phyloP scores from a whole-genome alignment of 2,329 filamentous ascomycete species.

The Colletotrichum caudatum region DNA sequence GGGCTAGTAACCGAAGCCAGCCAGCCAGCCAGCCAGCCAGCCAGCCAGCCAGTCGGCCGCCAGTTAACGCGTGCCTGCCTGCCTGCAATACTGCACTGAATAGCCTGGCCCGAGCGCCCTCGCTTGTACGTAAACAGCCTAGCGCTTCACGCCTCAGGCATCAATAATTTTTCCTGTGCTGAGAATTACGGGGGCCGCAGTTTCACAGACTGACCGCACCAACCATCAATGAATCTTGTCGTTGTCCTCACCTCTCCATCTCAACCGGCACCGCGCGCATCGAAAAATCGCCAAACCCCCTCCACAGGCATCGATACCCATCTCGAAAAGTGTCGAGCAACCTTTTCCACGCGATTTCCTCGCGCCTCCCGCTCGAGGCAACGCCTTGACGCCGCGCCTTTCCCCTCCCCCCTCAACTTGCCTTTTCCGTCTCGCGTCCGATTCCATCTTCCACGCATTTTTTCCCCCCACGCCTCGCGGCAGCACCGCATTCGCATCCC shows the following conservation, averaged over 20 bases:
- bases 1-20: constrained; percentile 32
- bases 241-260: constrained; percentile 65
- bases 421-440: constrained; percentile 57
- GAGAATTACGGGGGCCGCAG: constrained; percentile 56
- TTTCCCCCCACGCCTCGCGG: constrained; percentile 41
- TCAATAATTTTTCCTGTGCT: constrained; percentile 51
- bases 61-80: constrained; percentile 18
- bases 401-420: constrained; percentile 51
- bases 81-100: constrained; percentile 28
- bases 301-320: constrained; percentile 70
- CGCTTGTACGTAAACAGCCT: constrained; percentile 37
- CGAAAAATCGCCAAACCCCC: constrained; percentile 70
- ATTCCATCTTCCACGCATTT: constrained; percentile 47
- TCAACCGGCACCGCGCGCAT: constrained; percentile 68
- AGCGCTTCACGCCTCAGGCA: constrained; percentile 46
- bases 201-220: constrained; percentile 54
- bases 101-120: constrained; percentile 32
- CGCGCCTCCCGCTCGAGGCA: constrained; percentile 57
- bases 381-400: constrained; percentile 56
- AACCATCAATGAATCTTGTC: constrained; percentile 63
- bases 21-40: constrained; percentile 13
- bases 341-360: constrained; percentile 67
- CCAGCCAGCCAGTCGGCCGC: constrained; percentile 6
- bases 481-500: constrained; percentile 37
- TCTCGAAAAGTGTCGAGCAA: constrained; percentile 65